Evolutionary conservation across 2,329 filamentous ascomycete species (phyloP), one percentile per base, ranked within the genome.

Genomic region (Claviceps humidiphila): DNA sequence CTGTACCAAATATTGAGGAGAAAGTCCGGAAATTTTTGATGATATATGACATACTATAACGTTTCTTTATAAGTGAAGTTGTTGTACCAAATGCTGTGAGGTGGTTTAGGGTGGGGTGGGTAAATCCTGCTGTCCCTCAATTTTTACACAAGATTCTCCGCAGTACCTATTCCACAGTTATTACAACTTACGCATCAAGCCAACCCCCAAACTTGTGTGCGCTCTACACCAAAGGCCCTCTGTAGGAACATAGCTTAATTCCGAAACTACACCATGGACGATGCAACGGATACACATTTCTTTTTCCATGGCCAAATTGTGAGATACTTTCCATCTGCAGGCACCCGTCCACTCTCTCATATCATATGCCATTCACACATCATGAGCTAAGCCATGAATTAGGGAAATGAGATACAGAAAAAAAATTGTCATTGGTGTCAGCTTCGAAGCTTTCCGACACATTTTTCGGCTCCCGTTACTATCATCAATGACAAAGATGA

Each of bases 401-500:
- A 74, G 68, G 63, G 63, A 44, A 58, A 59, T 16, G 59, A 68
- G 17, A 63, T 64, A 4, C 71, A 76, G 49, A 70, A 69, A 49
- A 52, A 59, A 2, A 57, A 62, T n/a, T 84, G 80, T 56, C 80
- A 83, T 58, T 80, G 72, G 68, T 84, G 81, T 59, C 80, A 84
- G 61, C 69, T 84, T 38, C 74, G 76, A 6, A 64, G 68, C 1
- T 81, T 83, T 56, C 64, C 70, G 1, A 76, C 69, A 0, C 74
- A 80, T 55, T 53, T 62, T 0, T 54, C 62, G 1, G 71, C 70
- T 7, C 78, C 80, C 1, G 74, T 89, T 26, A 78, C 77, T 0
- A 74, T 90, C 1, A 68, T 82, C 50, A 91, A 91, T 61, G 68
- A 74, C 0, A 66, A 78, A 2, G 82, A 85, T 58, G 66, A 74